A percentile compares a stretch with the other conserved stretches of the same genome.
Evolutionary conservation across 768 basidiomycete species (phyloP).

Genomic region (Mycena rosella): DNA sequence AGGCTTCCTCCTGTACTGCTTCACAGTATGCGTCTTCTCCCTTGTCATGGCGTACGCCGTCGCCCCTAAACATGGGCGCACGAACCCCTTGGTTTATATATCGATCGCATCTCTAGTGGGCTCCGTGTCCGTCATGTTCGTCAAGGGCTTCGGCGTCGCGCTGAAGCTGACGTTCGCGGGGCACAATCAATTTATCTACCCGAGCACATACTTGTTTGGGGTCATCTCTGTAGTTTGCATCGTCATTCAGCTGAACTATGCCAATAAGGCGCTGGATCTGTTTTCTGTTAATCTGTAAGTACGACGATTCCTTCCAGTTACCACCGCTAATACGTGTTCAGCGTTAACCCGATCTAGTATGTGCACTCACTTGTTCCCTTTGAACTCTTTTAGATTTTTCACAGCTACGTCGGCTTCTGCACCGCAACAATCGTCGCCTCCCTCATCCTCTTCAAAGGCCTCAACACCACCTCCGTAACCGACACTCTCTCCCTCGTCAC

Average conservation of each 20-base stretch:
- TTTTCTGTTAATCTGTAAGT: slow-evolving; percentile 98
- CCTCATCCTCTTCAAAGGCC: slow-evolving; percentile 96
- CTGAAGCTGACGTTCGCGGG: slow-evolving; percentile 94
- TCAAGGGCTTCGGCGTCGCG: slow-evolving; percentile 98
- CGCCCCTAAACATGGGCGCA: slow-evolving; percentile 86
- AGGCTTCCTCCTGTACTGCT: slow-evolving; percentile 94
- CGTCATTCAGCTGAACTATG: slow-evolving; percentile 95
- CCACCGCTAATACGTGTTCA: slow-evolving; percentile 2
- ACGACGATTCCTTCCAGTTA: slow-evolving; percentile 1
- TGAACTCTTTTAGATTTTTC: too few relatives aligned
- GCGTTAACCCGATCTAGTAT: too few relatives aligned
- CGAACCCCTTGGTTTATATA: slow-evolving; percentile 92
- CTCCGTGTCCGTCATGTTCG: slow-evolving; percentile 95
- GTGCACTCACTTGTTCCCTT: too few relatives aligned
- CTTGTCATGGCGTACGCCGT: slow-evolving; percentile 90
- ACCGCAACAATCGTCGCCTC: slow-evolving; percentile 96
- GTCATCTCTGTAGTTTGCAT: slow-evolving; percentile 86
- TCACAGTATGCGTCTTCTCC: slow-evolving; percentile 85
- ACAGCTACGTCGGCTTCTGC: too few relatives aligned
- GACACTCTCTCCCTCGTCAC: slow-evolving; percentile 82
- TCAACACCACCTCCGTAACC: slow-evolving; percentile 86
- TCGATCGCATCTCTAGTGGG: slow-evolving; percentile 98
- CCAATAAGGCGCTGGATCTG: slow-evolving; percentile 97
- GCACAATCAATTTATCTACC: slow-evolving; percentile 94
- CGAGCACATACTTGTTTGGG: slow-evolving; percentile 94